Conservation (phyloP, 2,329 filamentous ascomycete genomes). For the Cytospora schulzeri region DNA sequence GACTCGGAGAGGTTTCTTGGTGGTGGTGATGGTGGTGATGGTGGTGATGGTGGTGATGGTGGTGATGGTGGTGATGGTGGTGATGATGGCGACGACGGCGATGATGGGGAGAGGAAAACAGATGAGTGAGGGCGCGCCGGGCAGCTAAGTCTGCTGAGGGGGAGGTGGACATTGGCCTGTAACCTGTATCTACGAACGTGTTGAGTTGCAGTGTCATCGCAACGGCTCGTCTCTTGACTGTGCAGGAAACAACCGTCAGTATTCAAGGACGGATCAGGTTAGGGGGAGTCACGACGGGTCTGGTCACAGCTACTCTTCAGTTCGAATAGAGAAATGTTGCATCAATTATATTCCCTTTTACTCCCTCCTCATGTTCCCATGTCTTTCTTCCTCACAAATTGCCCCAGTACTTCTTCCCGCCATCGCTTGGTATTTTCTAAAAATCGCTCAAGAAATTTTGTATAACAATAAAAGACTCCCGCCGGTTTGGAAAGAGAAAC, state of each 20-base stretch:
- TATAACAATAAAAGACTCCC: too few relatives aligned
- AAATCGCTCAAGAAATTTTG: not conserved
- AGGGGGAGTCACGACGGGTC: not conserved
- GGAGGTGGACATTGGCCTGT: too few relatives aligned
- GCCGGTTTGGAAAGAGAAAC: not conserved
- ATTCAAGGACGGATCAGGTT: too few relatives aligned
- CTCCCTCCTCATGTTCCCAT: not conserved
- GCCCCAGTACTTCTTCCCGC: not conserved
- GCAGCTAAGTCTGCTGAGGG: too few relatives aligned
- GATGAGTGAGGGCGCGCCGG: not conserved
- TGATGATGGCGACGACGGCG: too few relatives aligned
- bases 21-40: not conserved
- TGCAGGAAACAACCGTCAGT: too few relatives aligned
- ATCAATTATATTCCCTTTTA: not conserved
- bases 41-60: too few relatives aligned
- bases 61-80: too few relatives aligned
- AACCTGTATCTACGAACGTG: too few relatives aligned
- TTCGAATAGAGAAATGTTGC: not conserved
- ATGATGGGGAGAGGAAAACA: not conserved
- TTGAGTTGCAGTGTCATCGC: too few relatives aligned
- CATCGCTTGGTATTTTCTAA: not conserved
- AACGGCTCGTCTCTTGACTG: too few relatives aligned
- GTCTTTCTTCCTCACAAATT: not conserved
- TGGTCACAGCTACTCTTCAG: not conserved
- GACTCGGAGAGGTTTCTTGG: constrained; percentile 17